A percentile compares a stretch with the other conserved stretches of the same genome.
phyloP scores from a whole-genome alignment of 2,329 filamentous ascomycete genomes.

The Trichoderma sp. region DNA sequence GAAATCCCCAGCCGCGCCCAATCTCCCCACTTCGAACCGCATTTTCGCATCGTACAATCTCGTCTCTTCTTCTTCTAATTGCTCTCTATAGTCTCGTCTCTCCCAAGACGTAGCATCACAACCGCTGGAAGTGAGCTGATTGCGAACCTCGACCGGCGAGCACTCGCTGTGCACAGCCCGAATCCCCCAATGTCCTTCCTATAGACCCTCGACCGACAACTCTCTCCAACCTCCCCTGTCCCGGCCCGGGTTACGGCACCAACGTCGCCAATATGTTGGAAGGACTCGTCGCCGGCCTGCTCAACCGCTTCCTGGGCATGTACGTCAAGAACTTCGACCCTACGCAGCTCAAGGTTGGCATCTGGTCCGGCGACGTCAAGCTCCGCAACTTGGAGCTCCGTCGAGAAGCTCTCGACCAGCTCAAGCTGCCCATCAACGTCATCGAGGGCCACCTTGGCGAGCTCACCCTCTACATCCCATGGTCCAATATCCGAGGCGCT shows the following conservation, averaged over 20 bases:
- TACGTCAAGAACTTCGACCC: conserved; percentile 99
- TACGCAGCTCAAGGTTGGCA: conserved; percentile 95
- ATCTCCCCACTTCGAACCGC: conserved; percentile 11
- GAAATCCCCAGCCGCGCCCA: conserved; percentile 2
- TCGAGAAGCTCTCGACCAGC: conserved; percentile 92
- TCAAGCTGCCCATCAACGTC: conserved; percentile 95
- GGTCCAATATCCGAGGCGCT: conserved; percentile 93
- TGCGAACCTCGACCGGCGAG: conserved; percentile 16
- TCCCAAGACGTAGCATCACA: background rate
- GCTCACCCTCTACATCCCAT: conserved; percentile 90
- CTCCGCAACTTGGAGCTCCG: conserved; percentile 89
- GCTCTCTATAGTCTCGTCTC: background rate
- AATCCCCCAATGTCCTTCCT: conserved; percentile 25
- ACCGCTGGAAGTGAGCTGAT: background rate
- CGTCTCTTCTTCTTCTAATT: background rate
- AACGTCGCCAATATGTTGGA: conserved; percentile 78
- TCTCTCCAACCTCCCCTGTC: conserved; percentile 25
- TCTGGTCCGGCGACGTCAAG: conserved; percentile 98
- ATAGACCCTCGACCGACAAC: conserved; percentile 19
- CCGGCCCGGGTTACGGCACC: conserved; percentile 74
- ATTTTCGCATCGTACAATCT: background rate
- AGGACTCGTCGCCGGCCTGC: conserved; percentile 91
- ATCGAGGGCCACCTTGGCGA: conserved; percentile 91
- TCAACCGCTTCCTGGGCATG: conserved; percentile 99
- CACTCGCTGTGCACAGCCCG: conserved; percentile 1